A percentile compares a stretch with the other conserved stretches of the same genome.
These are phyloP conservation scores for Penicillium sp. DNA, from an alignment of 2,329 filamentous ascomycete genomes.

Conservation along the genomic window DNA sequence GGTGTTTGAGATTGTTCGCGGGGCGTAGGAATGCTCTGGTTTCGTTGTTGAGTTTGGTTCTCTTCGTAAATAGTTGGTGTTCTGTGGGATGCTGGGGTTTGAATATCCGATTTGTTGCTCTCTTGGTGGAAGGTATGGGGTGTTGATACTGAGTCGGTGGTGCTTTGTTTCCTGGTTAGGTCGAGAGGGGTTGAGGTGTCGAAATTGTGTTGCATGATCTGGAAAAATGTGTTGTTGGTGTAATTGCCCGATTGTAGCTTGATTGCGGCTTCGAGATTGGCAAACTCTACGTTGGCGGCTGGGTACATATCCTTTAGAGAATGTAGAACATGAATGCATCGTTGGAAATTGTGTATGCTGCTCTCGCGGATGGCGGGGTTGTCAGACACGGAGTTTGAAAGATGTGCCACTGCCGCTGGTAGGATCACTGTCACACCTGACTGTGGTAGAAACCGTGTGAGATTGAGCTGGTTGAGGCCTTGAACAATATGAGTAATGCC, in stretches of 20 bases:
- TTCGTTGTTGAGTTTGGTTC: conserved; percentile 7
- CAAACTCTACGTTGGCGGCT: conserved; percentile 71
- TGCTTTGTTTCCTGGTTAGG: conserved; percentile 13
- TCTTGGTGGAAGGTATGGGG: conserved; percentile 5
- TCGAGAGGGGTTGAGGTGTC: conserved; percentile 9
- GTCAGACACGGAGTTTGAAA: conserved; percentile 80
- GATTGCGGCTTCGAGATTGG: conserved; percentile 36
- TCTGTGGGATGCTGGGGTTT: neutral
- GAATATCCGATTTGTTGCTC: neutral
- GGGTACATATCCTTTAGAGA: conserved; percentile 81
- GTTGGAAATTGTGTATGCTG: conserved; percentile 73
- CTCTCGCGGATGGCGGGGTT: conserved; percentile 67
- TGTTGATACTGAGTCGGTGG: conserved; percentile 11
- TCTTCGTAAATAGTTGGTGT: neutral
- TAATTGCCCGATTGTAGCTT: conserved; percentile 30
- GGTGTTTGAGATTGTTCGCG: neutral
- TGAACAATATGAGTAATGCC: conserved; percentile 79
- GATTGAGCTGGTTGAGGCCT: conserved; percentile 66
- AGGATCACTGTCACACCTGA: conserved; percentile 83
- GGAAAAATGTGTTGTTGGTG: conserved; percentile 29
- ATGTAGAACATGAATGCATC: conserved; percentile 84
- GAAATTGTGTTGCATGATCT: conserved; percentile 34
- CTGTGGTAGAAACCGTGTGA: conserved; percentile 76
- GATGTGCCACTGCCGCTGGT: conserved; percentile 84
- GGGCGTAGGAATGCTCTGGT: neutral